Evolutionary conservation across 1,139 yeast species (phyloP), one percentile per base, ranked within the genome.

Genomic region (Casaregolazyma lundiana): DNA sequence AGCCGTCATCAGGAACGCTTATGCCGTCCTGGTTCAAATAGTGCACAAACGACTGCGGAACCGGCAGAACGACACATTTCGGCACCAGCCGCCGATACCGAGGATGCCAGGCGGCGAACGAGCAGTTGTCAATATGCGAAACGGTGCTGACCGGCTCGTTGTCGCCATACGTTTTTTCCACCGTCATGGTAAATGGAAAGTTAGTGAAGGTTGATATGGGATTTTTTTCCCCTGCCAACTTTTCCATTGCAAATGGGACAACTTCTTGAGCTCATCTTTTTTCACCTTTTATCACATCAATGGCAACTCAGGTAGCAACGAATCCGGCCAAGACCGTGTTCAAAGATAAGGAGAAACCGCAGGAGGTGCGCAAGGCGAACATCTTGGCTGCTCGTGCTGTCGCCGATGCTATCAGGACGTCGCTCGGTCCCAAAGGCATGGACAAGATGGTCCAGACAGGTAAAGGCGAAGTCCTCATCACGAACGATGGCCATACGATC

Each of bases 341-440:
- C 72, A 85, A 81, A 64, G 92, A 89, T 70, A 89, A 84, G 66
- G 98, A 94, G 64, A 92, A 94, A 75, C 98, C 99, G 11, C 95
- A 85, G 65, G 98, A 92, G 70, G 97, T 94, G 48, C 85, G 99
- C 56, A 83, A 80, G 66, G 81, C 94, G 48, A 94, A 94, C 64
- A 90, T 94, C 56, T 75, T 87, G 52, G 98, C 98, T 1, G 98
- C 97, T 7, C 76, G 95, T 60, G 97, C 98, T 3, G 98, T 94
- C 35, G 92, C 97, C 2, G 98, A 94, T 68, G 98, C 98, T 45
- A 89, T 92, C 63, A 78, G 98, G 67, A 92, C 99, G 2, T 89
- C 97, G 8, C 73, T 92, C 50, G 99, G 99, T 30, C 99, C 99
- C 45, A 90, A 89, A 67, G 98, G 99, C 51, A 92, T 92, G 98